Evolutionary conservation across 2,329 filamentous ascomycete species (phyloP), one percentile per base, ranked within the genome.

Genomic region (Beauveria caledonica): DNA sequence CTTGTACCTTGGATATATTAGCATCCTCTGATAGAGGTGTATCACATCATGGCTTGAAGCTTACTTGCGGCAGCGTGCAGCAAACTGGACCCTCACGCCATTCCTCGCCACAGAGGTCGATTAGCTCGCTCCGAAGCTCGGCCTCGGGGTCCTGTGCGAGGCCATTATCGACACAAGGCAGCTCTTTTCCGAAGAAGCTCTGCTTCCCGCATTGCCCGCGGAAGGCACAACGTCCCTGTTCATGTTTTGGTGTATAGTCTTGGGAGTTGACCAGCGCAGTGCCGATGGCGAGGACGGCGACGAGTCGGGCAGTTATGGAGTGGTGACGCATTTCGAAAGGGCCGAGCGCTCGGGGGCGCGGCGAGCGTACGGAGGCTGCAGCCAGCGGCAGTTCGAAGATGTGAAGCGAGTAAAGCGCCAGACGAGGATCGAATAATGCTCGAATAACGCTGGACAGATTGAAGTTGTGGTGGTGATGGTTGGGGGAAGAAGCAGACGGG

Each of bases 131-230:
- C 63, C 92, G 85, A 62, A 90, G 80, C 60, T 85, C 82, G 8
- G 83, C 81, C 23, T 88, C 84, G 1, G 93, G 93, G 39, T 88
- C 82, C 64, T 86, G 79, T 40, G 94, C 94, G 40, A 87, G 78
- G 4, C 81, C 92, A 71, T 99, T 99, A 75, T 99, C 93, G 15
- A 92, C 86, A 71, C 94, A 99, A 4, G 94, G 94, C 63, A 97
- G 80, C 66, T 96, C 85, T 61, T 90, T 88, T 60, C 92, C 90
- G 69, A 97, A 97, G 72, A 94, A 88, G 64, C 88, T 87, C 74
- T 93, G 87, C 73, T 92, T 92, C 52, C 94, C 94, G 71, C 94
- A 99, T 64, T 95, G 88, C 8, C 92, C 92, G 54, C 93, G 85
- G 64, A 97, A 90, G 1, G 93, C 91, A 74, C 93, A 97, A 65